Base-by-base conservation (phyloP, 192 early-diverging fungal species). In the Entomortierella beljakovae region DNA sequence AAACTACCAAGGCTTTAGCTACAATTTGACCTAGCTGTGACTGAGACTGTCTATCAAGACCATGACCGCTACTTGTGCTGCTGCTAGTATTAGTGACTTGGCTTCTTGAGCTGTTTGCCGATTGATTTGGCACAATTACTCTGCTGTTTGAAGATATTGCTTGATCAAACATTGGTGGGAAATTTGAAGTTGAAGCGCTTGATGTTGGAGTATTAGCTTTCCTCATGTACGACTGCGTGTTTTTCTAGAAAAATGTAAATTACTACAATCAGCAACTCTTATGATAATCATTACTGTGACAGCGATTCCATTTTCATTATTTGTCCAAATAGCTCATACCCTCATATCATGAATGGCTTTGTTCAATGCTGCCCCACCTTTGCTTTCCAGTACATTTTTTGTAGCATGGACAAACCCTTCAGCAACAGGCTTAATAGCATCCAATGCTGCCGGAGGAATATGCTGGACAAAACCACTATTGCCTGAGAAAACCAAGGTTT, bases 371-470 rank as follows among this genome's bases (percentile, higher is more conserved):
- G 80, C 64, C 6, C 85, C 81, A 69, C 83, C 81, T 40, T 82
- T 82, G 50, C 73, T 89, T 52, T 89, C 84, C 66, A 89, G 64
- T 23, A 89, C 85, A 57, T 86, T 83, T 64, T 86, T 82, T 2
- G 88, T 87, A 22, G 87, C 79, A 77, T 84, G 82, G 29, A 72
- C 73, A 31, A 84, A 84, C 20, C 82, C 79, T 48, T 84, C 82
- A 3, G 79, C 72, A 9, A 80, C 82, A 16, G 79, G 80, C 29
- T 88, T 80, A 22, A 94, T 84, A 18, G 88, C 71, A 31, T 77
- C 52, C 22, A 87, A 85, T 0, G 84, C 81, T 16, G 86, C 90
- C 9, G 69, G 37, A 5, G 85, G 81, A n/a, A 88, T 68, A 32
- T 86, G 81, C 23, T 87, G 80, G 23, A 88, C 87, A 51, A 92